These are phyloP conservation scores for Aspergillus floridensis DNA, from an alignment of 2,329 filamentous ascomycete genomes.

Conservation along the genomic window DNA sequence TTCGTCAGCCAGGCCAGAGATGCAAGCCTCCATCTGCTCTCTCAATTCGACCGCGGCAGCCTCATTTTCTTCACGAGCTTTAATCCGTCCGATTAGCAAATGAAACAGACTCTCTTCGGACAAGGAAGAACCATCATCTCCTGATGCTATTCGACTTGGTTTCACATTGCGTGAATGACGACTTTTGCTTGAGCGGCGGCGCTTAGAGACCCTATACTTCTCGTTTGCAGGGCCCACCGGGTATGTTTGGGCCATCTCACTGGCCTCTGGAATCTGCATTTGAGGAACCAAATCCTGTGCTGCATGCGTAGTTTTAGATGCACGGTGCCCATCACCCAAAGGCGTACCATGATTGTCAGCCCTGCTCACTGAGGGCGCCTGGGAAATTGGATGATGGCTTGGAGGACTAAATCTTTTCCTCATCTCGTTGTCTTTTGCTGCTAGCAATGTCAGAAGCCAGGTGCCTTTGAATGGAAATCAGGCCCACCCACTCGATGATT, in stretches of 20 bases:
- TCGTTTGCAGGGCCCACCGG: neutral
- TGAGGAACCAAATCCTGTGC: neutral
- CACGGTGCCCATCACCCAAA: neutral
- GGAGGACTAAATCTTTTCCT: neutral
- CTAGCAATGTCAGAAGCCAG: neutral
- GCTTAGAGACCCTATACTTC: constrained; percentile 18
- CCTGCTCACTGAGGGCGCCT: neutral
- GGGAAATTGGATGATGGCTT: neutral
- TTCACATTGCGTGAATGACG: neutral
- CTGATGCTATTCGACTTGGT: neutral
- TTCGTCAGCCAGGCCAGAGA: constrained; percentile 25
- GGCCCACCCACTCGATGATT: neutral
- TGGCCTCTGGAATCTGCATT: neutral
- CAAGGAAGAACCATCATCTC: constrained; percentile 10
- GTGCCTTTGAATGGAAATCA: neutral
- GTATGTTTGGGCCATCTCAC: neutral
- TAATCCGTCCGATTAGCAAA: constrained; percentile 35
- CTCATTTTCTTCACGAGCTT: constrained; percentile 35
- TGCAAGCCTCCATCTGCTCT: constrained; percentile 27
- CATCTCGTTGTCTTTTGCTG: neutral
- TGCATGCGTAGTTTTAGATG: neutral
- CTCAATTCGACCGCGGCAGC: constrained; percentile 18
- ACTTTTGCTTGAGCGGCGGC: constrained; percentile 11
- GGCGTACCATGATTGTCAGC: neutral
- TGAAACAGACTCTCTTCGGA: constrained; percentile 38